phyloP scores from a whole-genome alignment of 345 rosid species.

The Salix brachista region DNA sequence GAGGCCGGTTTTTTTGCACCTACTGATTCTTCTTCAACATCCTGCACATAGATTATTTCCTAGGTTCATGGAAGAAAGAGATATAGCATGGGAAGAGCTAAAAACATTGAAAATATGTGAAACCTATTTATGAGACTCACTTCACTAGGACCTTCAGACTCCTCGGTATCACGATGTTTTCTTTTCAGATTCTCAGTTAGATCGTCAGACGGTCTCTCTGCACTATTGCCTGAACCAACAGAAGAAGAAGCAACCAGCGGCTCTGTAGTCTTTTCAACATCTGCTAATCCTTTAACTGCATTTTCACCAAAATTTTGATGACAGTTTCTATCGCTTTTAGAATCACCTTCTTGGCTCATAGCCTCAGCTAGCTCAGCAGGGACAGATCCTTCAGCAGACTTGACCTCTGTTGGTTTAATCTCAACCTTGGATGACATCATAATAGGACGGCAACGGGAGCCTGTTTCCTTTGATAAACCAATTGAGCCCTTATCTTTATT shows the following conservation, averaged over 20 bases:
- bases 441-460: constrained; percentile 28
- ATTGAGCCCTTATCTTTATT: constrained; percentile 30
- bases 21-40: constrained; percentile 61
- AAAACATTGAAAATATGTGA: background rate
- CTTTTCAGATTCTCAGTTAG: constrained; percentile 52
- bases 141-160: constrained; percentile 64
- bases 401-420: constrained; percentile 30
- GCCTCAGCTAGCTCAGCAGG: constrained; percentile 35
- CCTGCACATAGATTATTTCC: constrained; percentile 38
- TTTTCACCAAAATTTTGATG: constrained; percentile 27
- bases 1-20: constrained; percentile 40
- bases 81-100: background rate
- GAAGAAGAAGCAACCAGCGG: constrained; percentile 61
- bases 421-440: constrained; percentile 33
- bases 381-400: constrained; percentile 30
- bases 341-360: constrained; percentile 27
- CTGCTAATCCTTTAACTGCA: constrained; percentile 35
- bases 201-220: constrained; percentile 53
- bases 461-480: constrained; percentile 26
- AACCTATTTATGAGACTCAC: constrained; percentile 35
- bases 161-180: constrained; percentile 52
- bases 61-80: background rate
- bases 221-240: constrained; percentile 69
- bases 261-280: constrained; percentile 48
- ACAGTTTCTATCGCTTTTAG: constrained; percentile 19